Evolutionary conservation across 495 filamentous ascomycete genomes (phyloP), one percentile per base, ranked within the genome.

Genomic region (Lepraria neglecta): DNA sequence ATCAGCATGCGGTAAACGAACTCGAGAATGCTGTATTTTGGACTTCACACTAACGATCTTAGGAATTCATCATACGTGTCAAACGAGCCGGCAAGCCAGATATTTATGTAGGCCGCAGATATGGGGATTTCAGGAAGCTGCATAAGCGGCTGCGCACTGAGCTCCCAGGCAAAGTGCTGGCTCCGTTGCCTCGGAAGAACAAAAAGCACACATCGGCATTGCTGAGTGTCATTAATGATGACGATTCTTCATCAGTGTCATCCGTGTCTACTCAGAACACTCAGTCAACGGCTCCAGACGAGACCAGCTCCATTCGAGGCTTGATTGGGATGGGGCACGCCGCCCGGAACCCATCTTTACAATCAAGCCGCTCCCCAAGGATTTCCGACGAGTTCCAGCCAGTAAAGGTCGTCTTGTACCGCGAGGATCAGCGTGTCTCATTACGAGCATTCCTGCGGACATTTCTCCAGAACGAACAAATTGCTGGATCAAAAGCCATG

Each of bases 31-130:
- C 38, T 60, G 30, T 17, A 27, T 4, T 57, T 27, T 17, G 31
- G 6, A 21, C 7, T 38, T 10, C 28, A 10, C 21, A 21, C 64
- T 58, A 31, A 65, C 3, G 56, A 21, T 24, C 4, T 30, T 61
- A 92, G 91, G 91, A 97, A 78, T 98, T 96, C 66, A 73, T 98
- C 38, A 77, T 98, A 53, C 82, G 92, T 9, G 87, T 95, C 11
- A 90, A 88, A 73, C 79, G 83, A 61, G 80, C 84, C 27, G 86
- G 82, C 50, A 79, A 89, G 65, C 69, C 79, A 35, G 91, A 92
- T 63, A 73, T 86, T 56, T 90, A 87, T 66, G 81, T 98, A 55
- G 91, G 85, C 6, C 80, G 91, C 63, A 80, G 94, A 68, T 98
- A 96, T 71, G 89, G 91, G 4, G 89, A 95, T 56, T 98, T 98